These are phyloP conservation scores for Botrytis deweyae DNA, from an alignment of 2,329 filamentous ascomycete species.

Conservation along the genomic window DNA sequence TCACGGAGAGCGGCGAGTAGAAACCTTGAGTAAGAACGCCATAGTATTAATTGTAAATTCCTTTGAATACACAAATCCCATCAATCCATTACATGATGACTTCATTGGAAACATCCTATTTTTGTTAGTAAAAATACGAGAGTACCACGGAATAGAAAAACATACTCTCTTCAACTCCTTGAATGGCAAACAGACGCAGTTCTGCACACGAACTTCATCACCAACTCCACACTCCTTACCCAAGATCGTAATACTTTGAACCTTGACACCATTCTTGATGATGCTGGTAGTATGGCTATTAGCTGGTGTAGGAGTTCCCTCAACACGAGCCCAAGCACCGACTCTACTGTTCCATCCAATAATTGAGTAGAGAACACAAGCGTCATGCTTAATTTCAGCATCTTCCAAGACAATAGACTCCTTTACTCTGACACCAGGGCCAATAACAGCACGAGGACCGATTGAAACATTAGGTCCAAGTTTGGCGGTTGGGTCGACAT, in stretches of 20 bases:
- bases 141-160: constrained; percentile 31
- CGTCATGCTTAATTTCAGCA: constrained; percentile 92
- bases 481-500: constrained; percentile 92
- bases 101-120: constrained; percentile 78
- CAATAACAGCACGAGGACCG: constrained; percentile 81
- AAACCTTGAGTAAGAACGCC: constrained; percentile 1
- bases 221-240: constrained; percentile 94
- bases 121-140: constrained; percentile 36
- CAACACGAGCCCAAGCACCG: constrained; percentile 96
- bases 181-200: constrained; percentile 95
- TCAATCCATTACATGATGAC: constrained; percentile 77
- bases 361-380: constrained; percentile 92
- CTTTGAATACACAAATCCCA: background rate
- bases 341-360: constrained; percentile 96
- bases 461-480: constrained; percentile 96
- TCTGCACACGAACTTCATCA: constrained; percentile 94
- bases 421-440: constrained; percentile 87
- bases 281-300: constrained; percentile 91
- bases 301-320: constrained; percentile 86
- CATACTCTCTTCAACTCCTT: constrained; percentile 95
- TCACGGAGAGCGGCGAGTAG: background rate
- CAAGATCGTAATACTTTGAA: constrained; percentile 95
- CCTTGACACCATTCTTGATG: constrained; percentile 96
- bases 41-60: constrained; percentile 12
- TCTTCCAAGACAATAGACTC: constrained; percentile 96